Conservation (phyloP, 805 yeast genomes). For the Saccharomycopsis microspora region DNA sequence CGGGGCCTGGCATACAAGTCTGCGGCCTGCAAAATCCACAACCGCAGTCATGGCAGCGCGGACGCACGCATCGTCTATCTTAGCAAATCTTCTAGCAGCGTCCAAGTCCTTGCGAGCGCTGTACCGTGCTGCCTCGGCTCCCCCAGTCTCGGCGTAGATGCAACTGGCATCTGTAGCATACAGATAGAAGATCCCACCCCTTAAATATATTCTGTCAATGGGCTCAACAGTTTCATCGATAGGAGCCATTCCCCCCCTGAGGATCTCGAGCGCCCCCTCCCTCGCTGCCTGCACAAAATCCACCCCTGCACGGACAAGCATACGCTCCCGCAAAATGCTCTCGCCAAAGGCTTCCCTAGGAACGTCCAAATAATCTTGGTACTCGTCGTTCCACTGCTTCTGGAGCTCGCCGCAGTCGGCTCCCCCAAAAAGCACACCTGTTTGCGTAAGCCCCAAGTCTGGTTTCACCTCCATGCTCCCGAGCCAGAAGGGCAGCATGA, state of each 20-base stretch:
- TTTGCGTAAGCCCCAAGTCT: conserved; percentile 22
- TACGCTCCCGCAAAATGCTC: conserved; percentile 63
- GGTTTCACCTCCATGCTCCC: conserved; percentile 29
- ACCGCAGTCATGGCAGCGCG: conserved; percentile 71
- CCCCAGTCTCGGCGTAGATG: conserved; percentile 41
- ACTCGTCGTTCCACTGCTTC: conserved; percentile 87
- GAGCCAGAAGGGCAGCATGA: conserved; percentile 49
- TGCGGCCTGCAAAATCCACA: conserved; percentile 81
- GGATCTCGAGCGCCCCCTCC: conserved; percentile 67
- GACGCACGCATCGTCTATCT: conserved; percentile 50
- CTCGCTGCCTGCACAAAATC: conserved; percentile 73
- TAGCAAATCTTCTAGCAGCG: conserved; percentile 58
- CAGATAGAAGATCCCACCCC: conserved; percentile 82
- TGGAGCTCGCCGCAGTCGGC: conserved; percentile 44
- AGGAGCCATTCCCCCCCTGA: conserved; percentile 63
- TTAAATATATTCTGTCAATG: conserved; percentile 56
- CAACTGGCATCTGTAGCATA: conserved; percentile 63
- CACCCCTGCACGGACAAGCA: conserved; percentile 55
- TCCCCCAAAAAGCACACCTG: conserved; percentile 34
- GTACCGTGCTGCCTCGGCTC: conserved; percentile 76
- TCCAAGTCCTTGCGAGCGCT: conserved; percentile 70
- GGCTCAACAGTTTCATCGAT: conserved; percentile 62
- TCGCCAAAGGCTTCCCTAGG: conserved; percentile 48
- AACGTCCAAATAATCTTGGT: conserved; percentile 71
- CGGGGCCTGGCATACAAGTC: conserved; percentile 88